A percentile compares a stretch with the other conserved stretches of the same genome.
These are phyloP conservation scores for Xylaria digitata DNA, from an alignment of 2,329 filamentous ascomycete genomes.

Conservation along the genomic window DNA sequence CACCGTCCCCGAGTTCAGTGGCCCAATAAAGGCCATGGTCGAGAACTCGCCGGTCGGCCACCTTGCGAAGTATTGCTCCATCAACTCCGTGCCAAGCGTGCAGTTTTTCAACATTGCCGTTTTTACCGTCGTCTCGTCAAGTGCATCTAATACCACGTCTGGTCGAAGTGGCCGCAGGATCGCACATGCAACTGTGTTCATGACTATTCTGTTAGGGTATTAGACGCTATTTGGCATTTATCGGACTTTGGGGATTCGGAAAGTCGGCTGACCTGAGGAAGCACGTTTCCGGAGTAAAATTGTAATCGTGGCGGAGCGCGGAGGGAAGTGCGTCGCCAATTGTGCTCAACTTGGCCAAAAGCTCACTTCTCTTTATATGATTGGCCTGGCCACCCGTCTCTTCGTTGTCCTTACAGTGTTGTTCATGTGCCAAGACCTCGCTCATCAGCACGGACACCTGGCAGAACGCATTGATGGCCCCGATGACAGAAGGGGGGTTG, in stretches of 20 bases:
- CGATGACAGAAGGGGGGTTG: slow-evolving; percentile 22
- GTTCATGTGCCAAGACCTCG: slow-evolving; percentile 3
- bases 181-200: slow-evolving; percentile 19
- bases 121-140: slow-evolving; percentile 9
- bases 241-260: background rate
- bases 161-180: slow-evolving; percentile 22
- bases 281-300: slow-evolving; percentile 35
- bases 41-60: slow-evolving; percentile 31
- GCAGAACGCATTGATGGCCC: slow-evolving; percentile 20
- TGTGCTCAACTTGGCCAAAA: slow-evolving; percentile 4
- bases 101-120: slow-evolving; percentile 12
- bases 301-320: slow-evolving; percentile 21
- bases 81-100: slow-evolving; percentile 22
- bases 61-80: slow-evolving; percentile 33
- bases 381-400: background rate
- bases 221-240: background rate
- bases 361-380: background rate
- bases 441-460: slow-evolving; percentile 19
- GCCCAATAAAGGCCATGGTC: slow-evolving; percentile 24
- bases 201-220: slow-evolving; percentile 13
- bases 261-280: slow-evolving; percentile 21
- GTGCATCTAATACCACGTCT: slow-evolving; percentile 6
- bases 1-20: slow-evolving; percentile 26
- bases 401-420: slow-evolving; percentile 1
- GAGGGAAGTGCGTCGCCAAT: slow-evolving; percentile 19